Conservation (phyloP, 2,329 filamentous ascomycete genomes). For the Calonectria ilicicola region DNA sequence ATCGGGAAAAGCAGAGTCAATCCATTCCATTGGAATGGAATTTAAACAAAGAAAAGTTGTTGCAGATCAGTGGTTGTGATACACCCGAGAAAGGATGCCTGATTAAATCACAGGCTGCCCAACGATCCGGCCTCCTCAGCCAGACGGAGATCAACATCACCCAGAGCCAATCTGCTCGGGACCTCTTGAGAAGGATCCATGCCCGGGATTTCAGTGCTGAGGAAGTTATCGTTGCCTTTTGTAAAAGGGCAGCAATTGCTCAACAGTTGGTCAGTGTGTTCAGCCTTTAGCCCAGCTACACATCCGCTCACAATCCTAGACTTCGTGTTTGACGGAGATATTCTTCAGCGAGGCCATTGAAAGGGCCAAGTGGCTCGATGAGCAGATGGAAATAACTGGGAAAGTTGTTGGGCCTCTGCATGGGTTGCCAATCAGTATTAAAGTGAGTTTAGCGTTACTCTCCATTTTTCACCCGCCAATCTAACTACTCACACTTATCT, state of each 20-base stretch:
- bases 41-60: neutral
- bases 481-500: neutral
- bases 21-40: neutral
- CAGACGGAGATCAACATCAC: constrained; percentile 58
- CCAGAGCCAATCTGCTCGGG: constrained; percentile 51
- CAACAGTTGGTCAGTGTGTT: constrained; percentile 44
- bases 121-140: neutral
- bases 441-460: neutral
- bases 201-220: constrained; percentile 45
- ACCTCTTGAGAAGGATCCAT: constrained; percentile 51
- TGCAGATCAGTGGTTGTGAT: neutral
- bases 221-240: constrained; percentile 49
- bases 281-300: neutral
- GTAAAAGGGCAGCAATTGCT: constrained; percentile 43
- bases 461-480: too few relatives aligned
- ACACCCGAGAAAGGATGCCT: neutral
- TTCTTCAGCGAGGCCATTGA: constrained; percentile 53
- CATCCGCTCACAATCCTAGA: constrained; percentile 14
- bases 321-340: constrained; percentile 56
- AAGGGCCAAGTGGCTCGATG: neutral
- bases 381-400: neutral
- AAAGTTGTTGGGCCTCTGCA: neutral
- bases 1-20: neutral
- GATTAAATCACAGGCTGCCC: neutral
- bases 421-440: neutral